A percentile compares a stretch with the other conserved stretches of the same genome.
Conservation (phyloP, 2,329 filamentous ascomycete genomes). For the Botryotinia convoluta region DNA sequence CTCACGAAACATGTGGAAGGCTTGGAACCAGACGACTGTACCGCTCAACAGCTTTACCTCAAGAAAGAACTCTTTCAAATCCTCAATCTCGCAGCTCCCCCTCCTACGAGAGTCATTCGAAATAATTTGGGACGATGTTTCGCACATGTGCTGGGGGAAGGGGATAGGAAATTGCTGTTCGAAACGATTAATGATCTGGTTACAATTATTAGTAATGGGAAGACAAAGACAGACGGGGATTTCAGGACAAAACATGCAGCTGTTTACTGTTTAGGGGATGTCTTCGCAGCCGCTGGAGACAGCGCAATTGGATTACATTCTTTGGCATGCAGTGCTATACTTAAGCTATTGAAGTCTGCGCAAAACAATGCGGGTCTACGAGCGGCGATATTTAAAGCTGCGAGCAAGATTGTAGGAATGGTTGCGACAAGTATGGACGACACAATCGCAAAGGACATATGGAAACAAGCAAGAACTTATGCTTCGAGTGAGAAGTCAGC, state of each 20-base stretch:
- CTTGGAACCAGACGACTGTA: constrained; percentile 75
- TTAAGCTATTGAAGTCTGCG: constrained; percentile 78
- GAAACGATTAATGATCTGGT: constrained; percentile 91
- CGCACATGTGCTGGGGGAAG: constrained; percentile 75
- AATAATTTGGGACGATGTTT: constrained; percentile 86
- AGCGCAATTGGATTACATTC: constrained; percentile 83
- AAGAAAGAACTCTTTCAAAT: constrained; percentile 95
- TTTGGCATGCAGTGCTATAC: constrained; percentile 65
- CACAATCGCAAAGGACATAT: constrained; percentile 78
- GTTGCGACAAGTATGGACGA: constrained; percentile 80
- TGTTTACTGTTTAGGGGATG: constrained; percentile 78
- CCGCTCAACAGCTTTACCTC: constrained; percentile 83
- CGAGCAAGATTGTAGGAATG: constrained; percentile 74
- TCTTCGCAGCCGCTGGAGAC: constrained; percentile 90
- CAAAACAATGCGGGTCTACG: constrained; percentile 79
- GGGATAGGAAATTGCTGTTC: constrained; percentile 87
- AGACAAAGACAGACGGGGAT: constrained; percentile 73
- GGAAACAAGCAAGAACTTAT: constrained; percentile 82
- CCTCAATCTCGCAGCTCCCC: constrained; percentile 75
- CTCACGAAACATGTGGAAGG: constrained; percentile 76
- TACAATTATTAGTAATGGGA: constrained; percentile 67
- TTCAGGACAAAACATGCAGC: constrained; percentile 81
- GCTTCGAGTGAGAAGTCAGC: constrained; percentile 78
- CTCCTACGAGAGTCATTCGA: constrained; percentile 82
- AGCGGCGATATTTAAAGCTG: constrained; percentile 70